These are phyloP conservation scores for Mercurialis annua DNA, from an alignment of 345 rosid genomes.

Conservation along the genomic window DNA sequence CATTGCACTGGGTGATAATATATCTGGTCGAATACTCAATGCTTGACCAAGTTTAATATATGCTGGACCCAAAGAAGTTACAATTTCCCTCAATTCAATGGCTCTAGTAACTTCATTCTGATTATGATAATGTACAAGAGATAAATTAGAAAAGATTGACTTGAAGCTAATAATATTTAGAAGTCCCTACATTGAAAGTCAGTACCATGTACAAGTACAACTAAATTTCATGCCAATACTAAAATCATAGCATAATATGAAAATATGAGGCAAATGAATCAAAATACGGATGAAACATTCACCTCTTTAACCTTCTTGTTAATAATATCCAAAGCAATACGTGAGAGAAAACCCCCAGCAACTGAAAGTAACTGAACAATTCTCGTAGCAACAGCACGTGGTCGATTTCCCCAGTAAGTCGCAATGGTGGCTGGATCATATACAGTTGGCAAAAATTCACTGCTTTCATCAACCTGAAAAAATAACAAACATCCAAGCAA, in stretches of 20 bases:
- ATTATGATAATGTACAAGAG: conserved; percentile 11
- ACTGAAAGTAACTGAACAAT: conserved; percentile 76
- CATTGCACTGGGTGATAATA: conserved; percentile 91
- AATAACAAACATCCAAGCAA: too few relatives aligned
- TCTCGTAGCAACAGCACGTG: conserved; percentile 88
- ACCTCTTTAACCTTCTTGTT: conserved; percentile 92
- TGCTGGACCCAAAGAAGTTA: conserved; percentile 98
- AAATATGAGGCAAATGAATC: neutral
- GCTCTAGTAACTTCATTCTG: conserved; percentile 98
- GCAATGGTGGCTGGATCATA: conserved; percentile 89
- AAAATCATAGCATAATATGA: neutral
- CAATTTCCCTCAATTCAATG: conserved; percentile 92
- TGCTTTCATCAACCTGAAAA: conserved; percentile 75
- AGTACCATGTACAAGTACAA: neutral
- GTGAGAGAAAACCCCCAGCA: conserved; percentile 94
- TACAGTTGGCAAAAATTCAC: conserved; percentile 83
- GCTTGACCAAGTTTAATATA: conserved; percentile 98
- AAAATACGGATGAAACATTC: conserved; percentile 10
- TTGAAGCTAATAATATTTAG: neutral
- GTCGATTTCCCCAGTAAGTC: conserved; percentile 94
- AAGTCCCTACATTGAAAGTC: neutral
- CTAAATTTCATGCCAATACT: neutral
- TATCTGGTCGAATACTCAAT: conserved; percentile 95
- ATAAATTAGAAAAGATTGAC: conserved; percentile 9
- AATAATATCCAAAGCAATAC: conserved; percentile 59